phyloP scores from a whole-genome alignment of 495 filamentous ascomycete species.

The Aspergillus heteromorphus region DNA sequence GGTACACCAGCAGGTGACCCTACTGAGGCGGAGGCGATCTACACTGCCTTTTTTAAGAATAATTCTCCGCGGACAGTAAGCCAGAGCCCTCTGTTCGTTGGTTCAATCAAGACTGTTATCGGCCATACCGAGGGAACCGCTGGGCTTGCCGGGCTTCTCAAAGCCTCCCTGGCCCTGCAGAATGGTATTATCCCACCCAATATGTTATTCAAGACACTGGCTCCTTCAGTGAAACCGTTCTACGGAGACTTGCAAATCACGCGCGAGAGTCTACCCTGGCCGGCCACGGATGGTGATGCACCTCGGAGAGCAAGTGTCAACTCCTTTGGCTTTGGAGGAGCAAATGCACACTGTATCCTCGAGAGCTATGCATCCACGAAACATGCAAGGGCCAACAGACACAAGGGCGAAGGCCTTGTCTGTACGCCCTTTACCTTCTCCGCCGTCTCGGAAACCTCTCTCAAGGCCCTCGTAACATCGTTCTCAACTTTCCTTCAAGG shows the following conservation, averaged over 20 bases:
- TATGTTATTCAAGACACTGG: not conserved
- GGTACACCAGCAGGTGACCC: slow-evolving; percentile 15
- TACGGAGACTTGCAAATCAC: not conserved
- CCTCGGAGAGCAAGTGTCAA: not conserved
- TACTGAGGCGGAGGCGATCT: slow-evolving; percentile 32
- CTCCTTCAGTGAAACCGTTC: not conserved
- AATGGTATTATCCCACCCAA: not conserved
- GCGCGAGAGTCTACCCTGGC: not conserved
- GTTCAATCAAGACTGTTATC: slow-evolving; percentile 43
- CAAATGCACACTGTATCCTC: not conserved
- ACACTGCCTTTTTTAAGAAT: slow-evolving; percentile 33
- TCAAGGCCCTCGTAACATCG: too few species aligned
- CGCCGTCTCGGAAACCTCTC: not conserved
- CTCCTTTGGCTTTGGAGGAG: not conserved
- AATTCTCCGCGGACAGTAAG: not conserved
- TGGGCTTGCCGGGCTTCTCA: not conserved
- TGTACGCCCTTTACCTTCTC: not conserved
- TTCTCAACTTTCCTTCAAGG: too few species aligned
- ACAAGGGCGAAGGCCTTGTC: not conserved
- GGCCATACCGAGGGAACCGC: slow-evolving; percentile 48
- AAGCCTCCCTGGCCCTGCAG: not conserved
- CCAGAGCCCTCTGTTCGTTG: slow-evolving; percentile 25
- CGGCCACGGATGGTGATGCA: not conserved
- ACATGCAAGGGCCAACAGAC: not conserved
- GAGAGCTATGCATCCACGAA: not conserved